phyloP scores from a whole-genome alignment of 2,329 filamentous ascomycete species.

The Ilyonectria robusta region DNA sequence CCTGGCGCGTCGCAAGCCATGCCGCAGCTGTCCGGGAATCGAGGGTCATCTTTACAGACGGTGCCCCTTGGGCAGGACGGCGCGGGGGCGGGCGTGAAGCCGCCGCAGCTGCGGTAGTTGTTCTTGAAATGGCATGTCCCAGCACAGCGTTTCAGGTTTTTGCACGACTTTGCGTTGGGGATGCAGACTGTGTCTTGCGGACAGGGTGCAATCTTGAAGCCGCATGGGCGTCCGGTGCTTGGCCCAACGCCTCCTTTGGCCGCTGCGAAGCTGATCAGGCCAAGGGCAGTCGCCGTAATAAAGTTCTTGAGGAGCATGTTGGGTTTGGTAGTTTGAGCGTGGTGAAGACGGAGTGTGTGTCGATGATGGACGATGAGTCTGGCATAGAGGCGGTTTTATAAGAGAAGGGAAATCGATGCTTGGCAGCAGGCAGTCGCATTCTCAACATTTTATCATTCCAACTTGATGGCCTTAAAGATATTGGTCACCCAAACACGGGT shows the following conservation, averaged over 20 bases:
- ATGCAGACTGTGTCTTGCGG: constrained; percentile 44
- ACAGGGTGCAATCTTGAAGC: constrained; percentile 50
- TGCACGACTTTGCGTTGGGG: constrained; percentile 42
- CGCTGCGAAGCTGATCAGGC: constrained; percentile 29
- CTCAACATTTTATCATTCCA: background rate
- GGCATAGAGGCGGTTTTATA: background rate
- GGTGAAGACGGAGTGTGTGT: background rate
- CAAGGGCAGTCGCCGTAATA: constrained; percentile 35
- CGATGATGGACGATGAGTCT: background rate
- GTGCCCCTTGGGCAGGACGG: constrained; percentile 37
- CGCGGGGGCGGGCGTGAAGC: constrained; percentile 41
- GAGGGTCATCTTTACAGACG: constrained; percentile 53
- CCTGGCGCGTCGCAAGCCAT: constrained; percentile 54
- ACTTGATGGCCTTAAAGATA: background rate
- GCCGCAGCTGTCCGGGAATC: constrained; percentile 48
- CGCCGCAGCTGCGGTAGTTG: constrained; percentile 52
- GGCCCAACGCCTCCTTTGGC: constrained; percentile 19
- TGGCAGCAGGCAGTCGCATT: background rate
- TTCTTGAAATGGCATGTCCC: constrained; percentile 50
- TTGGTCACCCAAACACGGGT: background rate
- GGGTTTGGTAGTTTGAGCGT: background rate
- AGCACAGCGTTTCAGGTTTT: constrained; percentile 45
- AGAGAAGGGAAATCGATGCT: background rate
- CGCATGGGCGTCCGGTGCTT: constrained; percentile 41
- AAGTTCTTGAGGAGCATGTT: constrained; percentile 45